Base-by-base conservation (phyloP, 805 yeast genomes). In the Barnettozyma siamensis region DNA sequence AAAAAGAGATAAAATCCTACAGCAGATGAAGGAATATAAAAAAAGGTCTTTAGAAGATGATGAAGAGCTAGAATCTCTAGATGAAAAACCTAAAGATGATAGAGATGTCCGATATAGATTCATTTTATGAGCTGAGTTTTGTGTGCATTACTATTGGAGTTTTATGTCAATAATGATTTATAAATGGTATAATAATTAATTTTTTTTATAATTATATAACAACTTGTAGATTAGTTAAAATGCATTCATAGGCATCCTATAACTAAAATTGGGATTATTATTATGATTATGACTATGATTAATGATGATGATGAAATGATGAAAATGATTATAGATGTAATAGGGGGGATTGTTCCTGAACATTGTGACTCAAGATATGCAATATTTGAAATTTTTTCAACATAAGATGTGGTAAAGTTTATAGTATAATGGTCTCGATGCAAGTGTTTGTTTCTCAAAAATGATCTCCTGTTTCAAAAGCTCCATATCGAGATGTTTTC, bases 401-500 rank as follows among this genome's bases (percentile, higher is more conserved):
- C 80, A 76, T 76, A 80, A 69, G 54, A 66, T 55, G 37, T 61
- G 51, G 57, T 58, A 70, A 3, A 54, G 8, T 57, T 77, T 66
- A 49, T 65, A 68, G 60, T 64, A 75, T 47, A 62, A 60, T 33
- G 82, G 80, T 55, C 63, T 69, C 34, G 69, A 45, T 16, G 65
- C 66, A 44, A 78, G 53, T 48, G 56, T 66, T 15, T 69, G 81
- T 55, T 60, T 69, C 56, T 79, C 82, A 59, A 74, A 82, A n/a
- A 67, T 71, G 43, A 77, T 58, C 55, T 80, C 82, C 57, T 73
- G 79, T 53, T 64, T 70, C 43, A 78, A 57, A 38, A 74, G 60
- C 34, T 78, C 83, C 49, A 76, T 51, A 53, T 79, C 85, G 24
- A 73, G 53, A 33, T 75, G 80, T 51, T 81, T 71, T 59, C 84